Evolutionary conservation across 176 grass and related monocot species (phyloP), one percentile per base, ranked within the genome.

Genomic region (Musa beccarii): DNA sequence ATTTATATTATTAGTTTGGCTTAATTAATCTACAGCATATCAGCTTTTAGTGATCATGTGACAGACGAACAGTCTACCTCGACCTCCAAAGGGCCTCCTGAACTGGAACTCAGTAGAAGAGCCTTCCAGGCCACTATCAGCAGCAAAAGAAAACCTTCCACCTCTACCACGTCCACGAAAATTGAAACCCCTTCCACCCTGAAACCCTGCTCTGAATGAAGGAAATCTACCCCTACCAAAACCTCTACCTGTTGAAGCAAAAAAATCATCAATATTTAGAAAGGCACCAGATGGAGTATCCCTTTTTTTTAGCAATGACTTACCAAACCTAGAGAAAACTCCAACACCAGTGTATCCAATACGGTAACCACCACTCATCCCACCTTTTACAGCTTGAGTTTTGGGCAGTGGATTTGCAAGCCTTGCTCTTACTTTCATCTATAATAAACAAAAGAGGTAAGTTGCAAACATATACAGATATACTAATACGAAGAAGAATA

Each of bases 321-420:
- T 80, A 87, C 85, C 81, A 49, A 82, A 79, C 72, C 73, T 87
- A 71, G 75, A 52, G 59, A 77, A 83, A 83, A 72, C 61, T 54
- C 81, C 77, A 66, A 78, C 63, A 50, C 77, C 77, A 80, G 85
- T 65, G 53, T 87, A 59, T 52, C 85, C 85, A 77, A 87, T 87
- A 68, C 81, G 81, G 69, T 76, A 83, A 16, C 85, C 85, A 24
- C 85, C 85, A 76, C 85, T 87, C 85, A 87, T 87, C 65, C 81
- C 85, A 34, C 81, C 81, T 69, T 87, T 87, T 57, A 87, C 85
- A 72, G 85, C 85, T 51, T 87, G 85, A 53, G 71, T 80, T 80
- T 87, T 87, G 20, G 85, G 85, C 54, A 87, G 61, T 76, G 85
- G 85, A 79, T 87, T 87, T n/a, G 85, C 81, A 80, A 87, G 85